Percentiles rank a stretch among this genome's conserved stretches.
Conservation (phyloP, 176 grass and related monocot genomes). For the Thinopyrum elongatum region DNA sequence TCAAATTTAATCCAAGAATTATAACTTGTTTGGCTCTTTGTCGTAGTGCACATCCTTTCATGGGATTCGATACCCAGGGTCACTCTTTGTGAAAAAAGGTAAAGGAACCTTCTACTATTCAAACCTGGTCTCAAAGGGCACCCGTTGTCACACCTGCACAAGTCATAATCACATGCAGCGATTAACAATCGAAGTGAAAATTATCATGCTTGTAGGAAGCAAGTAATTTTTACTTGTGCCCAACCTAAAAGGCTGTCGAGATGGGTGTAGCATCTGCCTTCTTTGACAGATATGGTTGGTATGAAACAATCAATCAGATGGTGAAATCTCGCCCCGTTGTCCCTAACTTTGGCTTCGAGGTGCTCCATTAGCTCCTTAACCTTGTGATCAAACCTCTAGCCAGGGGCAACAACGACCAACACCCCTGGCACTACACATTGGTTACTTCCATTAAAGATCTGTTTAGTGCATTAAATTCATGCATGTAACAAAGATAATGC, state of each 20-base stretch:
- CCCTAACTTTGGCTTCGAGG: conserved; percentile 64
- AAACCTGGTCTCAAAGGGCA: too few species aligned
- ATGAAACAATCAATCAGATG: conserved; percentile 90
- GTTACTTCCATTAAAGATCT: conserved; percentile 28
- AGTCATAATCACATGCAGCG: too few species aligned
- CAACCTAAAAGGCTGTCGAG: conserved; percentile 67
- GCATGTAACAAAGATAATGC: not conserved
- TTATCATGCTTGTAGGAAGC: too few species aligned
- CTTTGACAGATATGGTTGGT: conserved; percentile 71
- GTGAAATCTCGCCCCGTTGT: conserved; percentile 51
- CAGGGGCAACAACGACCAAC: conserved; percentile 61
- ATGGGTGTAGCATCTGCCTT: conserved; percentile 93
- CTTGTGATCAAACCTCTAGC: conserved; percentile 84
- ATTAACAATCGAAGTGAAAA: too few species aligned
- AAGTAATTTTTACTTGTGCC: too few species aligned
- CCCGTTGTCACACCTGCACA: too few species aligned
- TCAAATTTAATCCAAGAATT: too few species aligned
- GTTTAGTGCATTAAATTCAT: not conserved
- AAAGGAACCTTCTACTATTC: too few species aligned
- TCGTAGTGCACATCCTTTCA: too few species aligned
- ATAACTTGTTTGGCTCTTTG: too few species aligned
- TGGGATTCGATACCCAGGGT: too few species aligned
- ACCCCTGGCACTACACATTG: conserved; percentile 35
- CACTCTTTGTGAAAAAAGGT: too few species aligned
- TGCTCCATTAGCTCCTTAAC: conserved; percentile 81